Conservation (phyloP, 306 rosid species). For the Senna siamea region DNA sequence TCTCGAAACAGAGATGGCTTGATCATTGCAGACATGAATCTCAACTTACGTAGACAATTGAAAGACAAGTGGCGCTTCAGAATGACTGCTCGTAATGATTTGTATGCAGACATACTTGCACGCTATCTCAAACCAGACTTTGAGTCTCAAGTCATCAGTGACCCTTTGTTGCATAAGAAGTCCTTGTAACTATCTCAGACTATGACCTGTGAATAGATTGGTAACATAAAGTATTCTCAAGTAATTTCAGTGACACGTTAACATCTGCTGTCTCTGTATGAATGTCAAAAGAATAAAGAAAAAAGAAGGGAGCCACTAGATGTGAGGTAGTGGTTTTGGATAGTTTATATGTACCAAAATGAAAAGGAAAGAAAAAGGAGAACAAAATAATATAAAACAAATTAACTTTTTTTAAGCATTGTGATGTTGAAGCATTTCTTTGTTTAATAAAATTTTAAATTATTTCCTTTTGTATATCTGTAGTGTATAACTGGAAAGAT, state of each 20-base stretch:
- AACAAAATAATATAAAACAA: not conserved
- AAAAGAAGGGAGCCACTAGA: no score
- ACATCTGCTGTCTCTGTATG: no score
- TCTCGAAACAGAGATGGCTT: slow-evolving; percentile 71
- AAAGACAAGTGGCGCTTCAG: slow-evolving; percentile 92
- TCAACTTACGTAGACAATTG: slow-evolving; percentile 82
- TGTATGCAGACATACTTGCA: slow-evolving; percentile 67
- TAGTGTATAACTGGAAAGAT: no score
- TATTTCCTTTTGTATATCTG: not conserved
- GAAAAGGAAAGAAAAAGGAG: no score
- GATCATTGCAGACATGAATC: slow-evolving; percentile 90
- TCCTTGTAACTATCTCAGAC: slow-evolving; percentile 33
- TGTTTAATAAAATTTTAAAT: slow-evolving; percentile 2
- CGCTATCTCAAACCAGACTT: slow-evolving; percentile 70
- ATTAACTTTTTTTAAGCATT: not conserved
- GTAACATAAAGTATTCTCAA: not conserved
- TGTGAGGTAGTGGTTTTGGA: no score
- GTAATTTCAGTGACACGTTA: no score
- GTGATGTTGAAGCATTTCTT: not conserved
- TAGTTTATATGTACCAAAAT: no score
- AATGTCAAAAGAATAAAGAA: no score
- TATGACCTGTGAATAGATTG: no score
- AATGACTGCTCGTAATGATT: slow-evolving; percentile 83
- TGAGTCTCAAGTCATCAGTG: slow-evolving; percentile 79
- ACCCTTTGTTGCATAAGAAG: slow-evolving; percentile 69